Conservation (phyloP, 108 stramenopile species). For the Conticribra guillardii region DNA sequence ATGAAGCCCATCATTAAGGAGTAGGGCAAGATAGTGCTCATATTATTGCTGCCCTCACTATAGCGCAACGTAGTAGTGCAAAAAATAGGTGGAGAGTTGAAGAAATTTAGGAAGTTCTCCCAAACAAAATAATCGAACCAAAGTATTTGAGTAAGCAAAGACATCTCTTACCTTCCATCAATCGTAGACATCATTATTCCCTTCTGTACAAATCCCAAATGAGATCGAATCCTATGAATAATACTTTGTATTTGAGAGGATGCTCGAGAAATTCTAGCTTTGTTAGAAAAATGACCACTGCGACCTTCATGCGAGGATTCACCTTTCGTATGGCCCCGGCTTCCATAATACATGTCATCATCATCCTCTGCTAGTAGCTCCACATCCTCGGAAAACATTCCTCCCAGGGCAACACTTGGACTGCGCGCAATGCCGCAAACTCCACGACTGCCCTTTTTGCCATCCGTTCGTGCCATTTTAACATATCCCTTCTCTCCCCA, state of each 20-base stretch:
- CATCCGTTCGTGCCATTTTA: conserved; percentile 59
- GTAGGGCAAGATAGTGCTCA: not conserved
- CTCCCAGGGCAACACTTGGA: conserved; percentile 78
- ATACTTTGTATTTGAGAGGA: conserved; percentile 31
- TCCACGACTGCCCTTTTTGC: conserved; percentile 56
- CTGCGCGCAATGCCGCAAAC: conserved; percentile 78
- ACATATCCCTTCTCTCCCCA: conserved; percentile 85
- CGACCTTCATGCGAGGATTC: not conserved
- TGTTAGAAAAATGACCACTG: not conserved
- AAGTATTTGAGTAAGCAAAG: no score
- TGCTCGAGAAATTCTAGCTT: conserved; percentile 12
- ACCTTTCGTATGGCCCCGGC: not conserved
- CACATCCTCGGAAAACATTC: conserved; percentile 38
- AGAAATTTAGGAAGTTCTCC: no score
- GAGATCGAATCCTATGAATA: conserved; percentile 32
- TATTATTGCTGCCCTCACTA: no score
- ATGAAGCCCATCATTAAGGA: not conserved
- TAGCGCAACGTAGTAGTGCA: no score
- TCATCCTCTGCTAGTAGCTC: conserved; percentile 13
- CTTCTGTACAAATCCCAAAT: conserved; percentile 30
- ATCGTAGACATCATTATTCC: conserved; percentile 38
- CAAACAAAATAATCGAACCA: no score
- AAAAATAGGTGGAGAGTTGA: no score
- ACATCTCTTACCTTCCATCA: conserved; percentile 27
- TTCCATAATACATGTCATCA: not conserved